Base-by-base conservation (phyloP, 2,329 filamentous ascomycete species). In the Diaporthe capsici region DNA sequence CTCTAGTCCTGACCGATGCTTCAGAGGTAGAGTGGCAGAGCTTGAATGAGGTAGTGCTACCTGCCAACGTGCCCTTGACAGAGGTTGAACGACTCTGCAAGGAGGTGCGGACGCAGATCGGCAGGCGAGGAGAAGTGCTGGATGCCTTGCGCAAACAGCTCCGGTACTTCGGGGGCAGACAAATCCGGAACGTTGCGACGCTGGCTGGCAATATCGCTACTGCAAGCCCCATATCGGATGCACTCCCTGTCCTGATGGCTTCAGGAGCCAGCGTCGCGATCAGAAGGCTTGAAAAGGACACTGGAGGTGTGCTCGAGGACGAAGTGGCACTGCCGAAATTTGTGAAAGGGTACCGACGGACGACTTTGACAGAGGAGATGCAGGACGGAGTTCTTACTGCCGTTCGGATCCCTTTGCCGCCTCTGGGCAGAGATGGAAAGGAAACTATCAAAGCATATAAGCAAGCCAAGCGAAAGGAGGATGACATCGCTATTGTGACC, bases 401-500 rank as follows among this genome's bases (percentile, higher is more conserved):
- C 57, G 92, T 99, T 77, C 91, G 93, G 22, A 95, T 99, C 58
- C 97, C 97, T 0, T 86, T 94, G 5, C 93, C 94, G 0, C 88
- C 88, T 7, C 89, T 92, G 3, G 4, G 6, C 73, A 94, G 93
- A 80, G 3, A 53, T 1, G 63, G 47, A 5, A 93, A 94, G 3
- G 97, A 98, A 82, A 95, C 93, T 81, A 93, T 98, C 82, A 91
- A 94, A 58, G 93, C 96, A 0, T 98, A 98, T 84, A 99, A 99
- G 85, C 96, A 98, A 83, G 92, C 97, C 0, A 99, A 99, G 87
- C 88, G 97, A 78, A 98, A 98, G 82, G 97, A 99, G 80, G 97
- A 99, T 80, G 97, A 99, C 82, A 98, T 99, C 82, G 97, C 97
- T 2, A 98, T 99, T 80, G 97, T 98, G 37, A 98, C 97, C 65